These are phyloP conservation scores for Arthrobotrys iridis DNA, from an alignment of 2,329 filamentous ascomycete genomes.

Conservation along the genomic window DNA sequence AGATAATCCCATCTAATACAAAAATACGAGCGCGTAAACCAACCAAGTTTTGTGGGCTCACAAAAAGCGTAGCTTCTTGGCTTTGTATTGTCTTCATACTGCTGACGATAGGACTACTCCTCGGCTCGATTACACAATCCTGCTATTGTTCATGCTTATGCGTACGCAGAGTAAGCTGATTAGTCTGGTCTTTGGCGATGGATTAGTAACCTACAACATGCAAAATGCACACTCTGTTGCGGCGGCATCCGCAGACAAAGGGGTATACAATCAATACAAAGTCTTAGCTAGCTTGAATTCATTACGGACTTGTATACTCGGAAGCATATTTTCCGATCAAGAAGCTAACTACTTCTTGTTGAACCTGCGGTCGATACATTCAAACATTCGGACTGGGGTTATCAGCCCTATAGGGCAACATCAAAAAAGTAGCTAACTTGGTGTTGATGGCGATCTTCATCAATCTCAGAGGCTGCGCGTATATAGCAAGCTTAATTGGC, in stretches of 20 bases:
- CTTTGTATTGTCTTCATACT: slow-evolving; percentile 11
- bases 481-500: too few relatives aligned
- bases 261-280: too few relatives aligned
- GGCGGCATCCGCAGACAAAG: too few relatives aligned
- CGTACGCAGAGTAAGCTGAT: slow-evolving; percentile 14
- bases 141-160: background rate
- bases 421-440: background rate
- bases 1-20: background rate
- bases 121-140: background rate
- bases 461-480: too few relatives aligned
- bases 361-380: background rate
- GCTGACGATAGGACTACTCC: background rate
- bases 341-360: too few relatives aligned
- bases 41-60: background rate
- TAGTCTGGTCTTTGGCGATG: too few relatives aligned
- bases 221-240: too few relatives aligned
- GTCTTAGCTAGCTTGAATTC: too few relatives aligned
- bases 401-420: slow-evolving; percentile 12
- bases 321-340: too few relatives aligned
- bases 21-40: background rate
- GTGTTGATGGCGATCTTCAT: background rate
- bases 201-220: background rate
- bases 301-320: too few relatives aligned
- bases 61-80: background rate
- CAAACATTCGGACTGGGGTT: background rate